Base-by-base conservation (phyloP, 306 rosid genomes). In the Dalbergia oliveri region DNA sequence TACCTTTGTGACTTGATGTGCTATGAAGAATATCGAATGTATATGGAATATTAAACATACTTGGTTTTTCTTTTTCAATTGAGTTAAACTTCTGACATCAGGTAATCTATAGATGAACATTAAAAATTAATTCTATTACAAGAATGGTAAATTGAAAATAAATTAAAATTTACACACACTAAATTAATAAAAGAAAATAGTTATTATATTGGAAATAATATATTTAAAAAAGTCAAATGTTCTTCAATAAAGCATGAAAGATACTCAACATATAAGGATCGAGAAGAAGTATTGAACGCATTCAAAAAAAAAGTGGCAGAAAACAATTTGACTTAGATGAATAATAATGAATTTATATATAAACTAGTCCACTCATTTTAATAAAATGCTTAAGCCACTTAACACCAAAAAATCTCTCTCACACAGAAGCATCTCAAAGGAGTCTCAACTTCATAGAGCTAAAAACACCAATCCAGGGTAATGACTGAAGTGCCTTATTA, bases 401-500 rank as follows among this genome's bases (percentile, higher is more conserved):
- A 60, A 7, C 16, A 34, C 18, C 44, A 9, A 9, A 72, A 54
- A 77, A 18, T 35, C 41, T 15, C 54, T 3, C 82, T 53, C 14
- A 0, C 6, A 23, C 71, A 66, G 35, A 81, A 73, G 18, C 15
- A 54, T 66, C 80, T 73, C 21, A 64, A 56, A 44, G 41, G 18
- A 63, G 77, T 33, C 79, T 71, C 26, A 77, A 21, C 59, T 78
- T 16, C 51, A 64, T 21, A 76, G 54, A 57, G 14, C 26, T 3
- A 65, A 60, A 65, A 60, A 68, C 66, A n/a, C 58, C 45, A 66
- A 33, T 35, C 21, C 61, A 41, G 3, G 14, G 6, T 3, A 37
- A 49, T 81, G 57, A 0, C 18, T 74, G 11, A 69, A 51, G 57
- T 23, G 19, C 19, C 7, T 47, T 47, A 68, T 47, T 47, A 54